A percentile compares a stretch with the other conserved stretches of the same genome.
These are phyloP conservation scores for Colletotrichum camelliae DNA, from an alignment of 2,329 filamentous ascomycete species.

Conservation along the genomic window DNA sequence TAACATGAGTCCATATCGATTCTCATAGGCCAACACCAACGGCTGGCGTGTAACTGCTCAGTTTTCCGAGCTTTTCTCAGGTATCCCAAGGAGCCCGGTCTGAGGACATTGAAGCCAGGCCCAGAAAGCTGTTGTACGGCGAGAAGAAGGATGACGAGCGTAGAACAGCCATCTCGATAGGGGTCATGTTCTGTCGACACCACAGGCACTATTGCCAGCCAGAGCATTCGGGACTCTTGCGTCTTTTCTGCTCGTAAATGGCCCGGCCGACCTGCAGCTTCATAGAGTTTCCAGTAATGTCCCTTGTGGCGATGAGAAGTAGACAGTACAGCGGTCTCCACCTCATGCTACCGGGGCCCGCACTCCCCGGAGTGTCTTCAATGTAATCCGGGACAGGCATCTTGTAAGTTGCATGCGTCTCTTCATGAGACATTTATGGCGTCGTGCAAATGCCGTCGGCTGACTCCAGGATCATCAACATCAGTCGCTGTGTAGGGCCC, in stretches of 20 bases:
- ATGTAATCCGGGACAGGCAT: neutral
- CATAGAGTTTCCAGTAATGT: neutral
- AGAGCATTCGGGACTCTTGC: neutral
- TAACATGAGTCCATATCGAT: neutral
- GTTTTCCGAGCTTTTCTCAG: neutral
- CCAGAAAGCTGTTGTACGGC: neutral
- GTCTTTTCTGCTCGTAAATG: neutral
- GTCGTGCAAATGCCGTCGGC: neutral
- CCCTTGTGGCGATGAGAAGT: neutral
- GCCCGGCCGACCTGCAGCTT: neutral
- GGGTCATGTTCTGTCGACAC: neutral
- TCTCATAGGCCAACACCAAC: neutral
- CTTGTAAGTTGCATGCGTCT: neutral
- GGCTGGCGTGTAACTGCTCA: neutral
- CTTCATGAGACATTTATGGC: neutral
- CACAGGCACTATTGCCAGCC: neutral
- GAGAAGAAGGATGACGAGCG: neutral
- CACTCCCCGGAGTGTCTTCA: neutral
- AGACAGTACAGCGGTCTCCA: neutral
- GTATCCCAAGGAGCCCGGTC: neutral
- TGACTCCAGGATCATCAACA: neutral
- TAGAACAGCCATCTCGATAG: neutral
- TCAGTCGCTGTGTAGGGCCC: neutral
- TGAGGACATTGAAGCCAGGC: neutral
- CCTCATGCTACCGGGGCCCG: neutral